Percentiles rank a stretch among this genome's conserved stretches.
phyloP scores from a whole-genome alignment of 176 grass and related monocot genomes.

The Musa acuminata region DNA sequence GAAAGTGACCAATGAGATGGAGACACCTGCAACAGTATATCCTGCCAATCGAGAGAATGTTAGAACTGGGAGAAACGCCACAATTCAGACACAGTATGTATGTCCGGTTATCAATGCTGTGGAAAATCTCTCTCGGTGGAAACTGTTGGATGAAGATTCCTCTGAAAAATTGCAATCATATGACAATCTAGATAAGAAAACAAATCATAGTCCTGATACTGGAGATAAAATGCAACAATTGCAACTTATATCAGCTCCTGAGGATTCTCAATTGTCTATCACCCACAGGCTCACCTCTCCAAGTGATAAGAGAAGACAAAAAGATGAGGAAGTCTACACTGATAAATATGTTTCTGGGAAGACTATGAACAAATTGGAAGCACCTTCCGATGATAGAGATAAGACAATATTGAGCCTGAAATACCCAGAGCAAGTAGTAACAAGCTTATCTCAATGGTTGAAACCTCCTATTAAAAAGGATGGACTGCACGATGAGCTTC shows the following conservation, averaged over 20 bases:
- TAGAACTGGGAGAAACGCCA: conserved; percentile 21
- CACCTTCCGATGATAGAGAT: conserved; percentile 27
- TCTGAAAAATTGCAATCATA: conserved; percentile 11
- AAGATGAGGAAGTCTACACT: conserved; percentile 5
- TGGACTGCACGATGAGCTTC: conserved; percentile 11
- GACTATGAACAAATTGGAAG: conserved; percentile 12
- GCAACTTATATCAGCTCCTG: conserved; percentile 23
- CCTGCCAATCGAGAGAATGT: conserved; percentile 11
- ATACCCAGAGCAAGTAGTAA: conserved; percentile 32
- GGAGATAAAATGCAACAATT: conserved; percentile 9
- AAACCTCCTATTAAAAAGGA: conserved; percentile 55
- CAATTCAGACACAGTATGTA: conserved; percentile 18
- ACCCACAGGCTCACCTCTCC: conserved; percentile 28
- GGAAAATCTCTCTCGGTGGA: conserved; percentile 4
- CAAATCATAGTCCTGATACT: conserved; percentile 19
- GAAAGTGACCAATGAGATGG: conserved; percentile 21
- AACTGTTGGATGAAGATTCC: conserved; percentile 19
- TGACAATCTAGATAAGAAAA: conserved; percentile 19
- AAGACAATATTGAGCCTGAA: conserved; percentile 20
- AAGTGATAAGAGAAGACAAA: conserved; percentile 25
- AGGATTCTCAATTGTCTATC: conserved; percentile 38
- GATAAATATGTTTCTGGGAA: conserved; percentile 15
- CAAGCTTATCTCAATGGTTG: conserved; percentile 74
- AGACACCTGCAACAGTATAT: conserved; percentile 29
- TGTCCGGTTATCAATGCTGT: conserved; percentile 13